Evolutionary conservation across 768 basidiomycete genomes (phyloP).

Genomic region (Mycena indigotica): DNA sequence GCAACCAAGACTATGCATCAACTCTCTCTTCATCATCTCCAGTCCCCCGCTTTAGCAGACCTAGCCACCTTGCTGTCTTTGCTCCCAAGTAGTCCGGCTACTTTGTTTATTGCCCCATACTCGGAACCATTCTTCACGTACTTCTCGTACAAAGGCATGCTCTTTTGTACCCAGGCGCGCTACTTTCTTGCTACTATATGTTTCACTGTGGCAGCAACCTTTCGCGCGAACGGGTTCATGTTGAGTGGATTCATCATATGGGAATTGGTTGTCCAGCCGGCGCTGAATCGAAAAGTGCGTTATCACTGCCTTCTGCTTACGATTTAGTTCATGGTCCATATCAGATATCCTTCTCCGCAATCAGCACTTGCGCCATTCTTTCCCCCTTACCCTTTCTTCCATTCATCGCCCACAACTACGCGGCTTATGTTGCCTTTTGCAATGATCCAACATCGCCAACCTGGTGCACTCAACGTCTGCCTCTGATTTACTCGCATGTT

Average conservation of each 20-base stretch:
- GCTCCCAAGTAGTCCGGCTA: conserved; percentile 78
- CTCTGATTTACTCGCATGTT: conserved; percentile 79
- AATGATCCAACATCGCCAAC: conserved; percentile 25
- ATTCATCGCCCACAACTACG: conserved; percentile 70
- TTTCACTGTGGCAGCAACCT: conserved; percentile 64
- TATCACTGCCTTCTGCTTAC: neutral
- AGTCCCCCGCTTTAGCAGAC: conserved; percentile 58
- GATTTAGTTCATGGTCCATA: conserved; percentile 3
- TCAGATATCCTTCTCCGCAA: conserved; percentile 36
- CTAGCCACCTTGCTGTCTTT: conserved; percentile 70
- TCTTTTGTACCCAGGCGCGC: conserved; percentile 48
- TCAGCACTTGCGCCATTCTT: conserved; percentile 43
- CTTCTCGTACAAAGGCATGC: conserved; percentile 76
- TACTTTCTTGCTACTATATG: conserved; percentile 60
- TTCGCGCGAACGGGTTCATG: conserved; percentile 79
- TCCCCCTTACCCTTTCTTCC: conserved; percentile 58
- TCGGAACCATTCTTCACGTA: conserved; percentile 87
- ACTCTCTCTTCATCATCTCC: conserved; percentile 60
- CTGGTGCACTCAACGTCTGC: conserved; percentile 70
- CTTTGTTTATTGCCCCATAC: conserved; percentile 71
- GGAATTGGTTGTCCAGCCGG: conserved; percentile 63
- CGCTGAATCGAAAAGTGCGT: conserved; percentile 42
- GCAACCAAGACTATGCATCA: conserved; percentile 52
- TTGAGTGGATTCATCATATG: conserved; percentile 80
- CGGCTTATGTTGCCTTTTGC: conserved; percentile 73